Evolutionary conservation across 2,329 filamentous ascomycete species (phyloP).

Genomic region (Aureobasidium sp.): DNA sequence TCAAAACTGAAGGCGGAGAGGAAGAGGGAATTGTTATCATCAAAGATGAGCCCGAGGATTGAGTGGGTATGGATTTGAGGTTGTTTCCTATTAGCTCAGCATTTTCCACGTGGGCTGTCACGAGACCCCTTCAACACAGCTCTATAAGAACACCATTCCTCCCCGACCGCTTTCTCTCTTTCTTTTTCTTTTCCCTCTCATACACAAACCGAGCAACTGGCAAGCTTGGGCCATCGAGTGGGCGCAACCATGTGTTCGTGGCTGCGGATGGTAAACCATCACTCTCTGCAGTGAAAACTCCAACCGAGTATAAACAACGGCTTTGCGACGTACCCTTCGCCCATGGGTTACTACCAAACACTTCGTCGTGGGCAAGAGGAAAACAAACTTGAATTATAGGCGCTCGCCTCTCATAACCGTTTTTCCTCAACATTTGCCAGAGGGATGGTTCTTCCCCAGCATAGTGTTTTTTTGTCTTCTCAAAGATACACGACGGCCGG

Average conservation of each 20-base stretch:
- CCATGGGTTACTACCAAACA: not conserved
- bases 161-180: not conserved
- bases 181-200: not conserved
- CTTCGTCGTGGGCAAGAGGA: not conserved
- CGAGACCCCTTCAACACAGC: too few species aligned
- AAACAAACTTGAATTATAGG: not conserved
- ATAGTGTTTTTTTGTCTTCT: too few species aligned
- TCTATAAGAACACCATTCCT: too few species aligned
- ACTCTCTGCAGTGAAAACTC: not conserved
- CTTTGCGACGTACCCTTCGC: not conserved
- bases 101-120: not conserved
- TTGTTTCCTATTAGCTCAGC: not conserved
- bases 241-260: not conserved
- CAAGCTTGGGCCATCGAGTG: not conserved
- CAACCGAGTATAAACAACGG: not conserved
- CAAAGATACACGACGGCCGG: too few species aligned
- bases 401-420: not conserved
- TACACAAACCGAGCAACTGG: not conserved
- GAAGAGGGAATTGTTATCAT: not conserved
- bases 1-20: constrained; percentile 28
- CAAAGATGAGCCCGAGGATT: constrained; percentile 12
- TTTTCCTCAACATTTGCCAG: too few species aligned
- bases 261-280: not conserved
- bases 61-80: not conserved
- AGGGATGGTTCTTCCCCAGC: too few species aligned